phyloP scores from a whole-genome alignment of 2,329 filamentous ascomycete species.

The Alternaria sp. region DNA sequence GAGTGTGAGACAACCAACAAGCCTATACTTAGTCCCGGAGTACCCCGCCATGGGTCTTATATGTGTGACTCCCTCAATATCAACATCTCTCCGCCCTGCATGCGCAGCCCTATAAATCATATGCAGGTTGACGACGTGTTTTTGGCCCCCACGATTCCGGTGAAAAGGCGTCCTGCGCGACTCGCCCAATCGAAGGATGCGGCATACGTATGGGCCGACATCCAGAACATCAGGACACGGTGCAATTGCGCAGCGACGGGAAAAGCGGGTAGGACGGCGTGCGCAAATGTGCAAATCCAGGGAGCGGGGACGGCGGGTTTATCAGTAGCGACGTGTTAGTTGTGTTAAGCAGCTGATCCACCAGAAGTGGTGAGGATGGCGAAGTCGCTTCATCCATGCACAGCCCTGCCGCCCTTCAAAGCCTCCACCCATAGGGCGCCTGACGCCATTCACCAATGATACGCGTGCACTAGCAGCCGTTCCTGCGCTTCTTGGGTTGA shows the following conservation, averaged over 20 bases:
- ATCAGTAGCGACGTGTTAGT: slow-evolving; percentile 9
- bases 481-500: slow-evolving; percentile 29
- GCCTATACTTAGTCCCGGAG: not conserved
- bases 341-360: not conserved
- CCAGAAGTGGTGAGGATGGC: slow-evolving; percentile 6
- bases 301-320: slow-evolving; percentile 14
- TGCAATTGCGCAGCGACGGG: slow-evolving; percentile 1
- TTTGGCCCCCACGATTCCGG: slow-evolving; percentile 30
- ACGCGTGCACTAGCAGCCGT: slow-evolving; percentile 21
- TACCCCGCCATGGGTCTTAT: not conserved
- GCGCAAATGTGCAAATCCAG: slow-evolving; percentile 18
- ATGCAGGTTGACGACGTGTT: slow-evolving; percentile 14
- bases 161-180: slow-evolving; percentile 9
- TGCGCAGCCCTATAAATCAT: slow-evolving; percentile 7
- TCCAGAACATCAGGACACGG: slow-evolving; percentile 14
- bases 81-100: slow-evolving; percentile 1
- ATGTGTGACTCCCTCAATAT: slow-evolving; percentile 6
- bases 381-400: slow-evolving; percentile 14
- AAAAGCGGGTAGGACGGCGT: slow-evolving; percentile 8
- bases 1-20: not conserved
- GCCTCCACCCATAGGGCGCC: slow-evolving; percentile 11
- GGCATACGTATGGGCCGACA: slow-evolving; percentile 15
- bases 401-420: slow-evolving; percentile 21
- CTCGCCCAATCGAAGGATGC: slow-evolving; percentile 8
- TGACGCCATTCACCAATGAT: slow-evolving; percentile 17